phyloP scores from a whole-genome alignment of 257 asterid genomes.

The Nicotiana sylvestris region DNA sequence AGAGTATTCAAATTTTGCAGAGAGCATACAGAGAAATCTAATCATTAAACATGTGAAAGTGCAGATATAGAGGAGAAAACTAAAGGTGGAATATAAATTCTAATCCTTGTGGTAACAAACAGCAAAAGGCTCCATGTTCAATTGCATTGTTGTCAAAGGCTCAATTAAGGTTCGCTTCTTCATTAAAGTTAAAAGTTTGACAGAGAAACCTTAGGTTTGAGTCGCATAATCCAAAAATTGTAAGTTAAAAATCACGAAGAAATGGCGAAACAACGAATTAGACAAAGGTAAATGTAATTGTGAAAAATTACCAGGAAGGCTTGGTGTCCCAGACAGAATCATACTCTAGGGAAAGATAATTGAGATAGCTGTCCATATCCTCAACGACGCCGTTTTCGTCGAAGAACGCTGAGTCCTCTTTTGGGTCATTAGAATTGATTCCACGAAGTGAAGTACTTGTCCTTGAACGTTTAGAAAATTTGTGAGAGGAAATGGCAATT shows the following conservation, averaged over 20 bases:
- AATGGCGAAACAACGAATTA: background rate
- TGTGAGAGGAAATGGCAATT: background rate
- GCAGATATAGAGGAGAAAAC: background rate
- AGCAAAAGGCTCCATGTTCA: background rate
- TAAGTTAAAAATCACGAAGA: too few species aligned
- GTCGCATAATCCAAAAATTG: background rate
- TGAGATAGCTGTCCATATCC: constrained; percentile 93
- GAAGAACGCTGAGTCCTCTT: constrained; percentile 35
- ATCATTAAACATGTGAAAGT: background rate
- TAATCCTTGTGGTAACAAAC: background rate
- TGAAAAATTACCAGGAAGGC: constrained; percentile 58
- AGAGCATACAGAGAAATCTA: background rate
- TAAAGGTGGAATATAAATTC: background rate
- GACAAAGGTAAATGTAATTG: background rate
- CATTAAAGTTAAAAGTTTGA: background rate
- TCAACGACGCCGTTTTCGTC: constrained; percentile 75
- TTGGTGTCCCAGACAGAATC: constrained; percentile 97
- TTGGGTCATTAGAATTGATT: constrained; percentile 33
- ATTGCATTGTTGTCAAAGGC: constrained; percentile 3
- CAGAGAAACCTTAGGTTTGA: background rate
- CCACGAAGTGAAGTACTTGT: constrained; percentile 10
- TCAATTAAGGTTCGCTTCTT: background rate
- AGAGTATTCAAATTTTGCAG: background rate
- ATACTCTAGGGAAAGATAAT: constrained; percentile 76
- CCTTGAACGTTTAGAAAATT: background rate